Percentiles rank a stretch among this genome's conserved stretches.
phyloP scores from a whole-genome alignment of 2,329 filamentous ascomycete genomes.

The Stromatinia cepivora region DNA sequence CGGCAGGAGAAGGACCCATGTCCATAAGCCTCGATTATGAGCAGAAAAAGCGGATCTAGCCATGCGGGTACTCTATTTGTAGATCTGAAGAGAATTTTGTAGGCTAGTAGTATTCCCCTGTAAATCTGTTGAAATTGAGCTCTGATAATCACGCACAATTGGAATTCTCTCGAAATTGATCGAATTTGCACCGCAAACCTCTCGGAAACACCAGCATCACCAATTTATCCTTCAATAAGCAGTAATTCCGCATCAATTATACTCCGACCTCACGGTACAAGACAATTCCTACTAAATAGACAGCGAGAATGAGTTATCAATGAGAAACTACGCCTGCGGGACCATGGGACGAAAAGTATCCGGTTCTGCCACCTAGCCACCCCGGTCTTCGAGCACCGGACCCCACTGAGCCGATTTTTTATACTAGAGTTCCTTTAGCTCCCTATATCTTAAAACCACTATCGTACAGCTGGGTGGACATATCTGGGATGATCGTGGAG shows the following conservation, averaged over 20 bases:
- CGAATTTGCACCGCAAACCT: background rate
- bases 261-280: accelerated
- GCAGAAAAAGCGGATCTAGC: background rate
- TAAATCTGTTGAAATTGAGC: background rate
- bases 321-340: background rate
- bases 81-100: background rate
- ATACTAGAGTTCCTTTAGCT: background rate
- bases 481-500: background rate
- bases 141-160: background rate
- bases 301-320: background rate
- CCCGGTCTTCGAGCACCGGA: background rate
- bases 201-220: background rate
- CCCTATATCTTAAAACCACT: background rate
- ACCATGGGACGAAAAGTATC: background rate
- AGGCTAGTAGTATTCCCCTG: background rate
- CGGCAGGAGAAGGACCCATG: background rate
- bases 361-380: background rate
- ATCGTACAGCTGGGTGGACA: background rate
- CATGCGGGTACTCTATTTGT: background rate
- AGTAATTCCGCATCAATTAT: too few relatives aligned
- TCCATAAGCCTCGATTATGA: background rate
- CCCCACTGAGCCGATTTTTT: background rate
- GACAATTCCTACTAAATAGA: background rate
- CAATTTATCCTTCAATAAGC: background rate
- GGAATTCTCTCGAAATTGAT: background rate